Evolutionary conservation across 495 filamentous ascomycete species (phyloP).

Genomic region (Aspergillus carlsbadensis): DNA sequence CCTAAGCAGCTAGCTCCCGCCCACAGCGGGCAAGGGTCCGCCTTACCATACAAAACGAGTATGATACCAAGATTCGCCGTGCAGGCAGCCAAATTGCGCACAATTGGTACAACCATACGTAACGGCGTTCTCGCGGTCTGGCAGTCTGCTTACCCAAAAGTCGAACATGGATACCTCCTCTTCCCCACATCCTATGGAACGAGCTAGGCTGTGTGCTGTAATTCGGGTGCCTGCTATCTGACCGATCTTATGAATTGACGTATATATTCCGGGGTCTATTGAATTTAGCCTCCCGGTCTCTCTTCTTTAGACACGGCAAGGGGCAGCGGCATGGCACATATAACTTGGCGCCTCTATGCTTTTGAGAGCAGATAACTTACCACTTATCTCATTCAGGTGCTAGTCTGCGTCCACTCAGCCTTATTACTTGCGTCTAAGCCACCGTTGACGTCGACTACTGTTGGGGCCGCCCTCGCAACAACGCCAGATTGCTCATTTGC

Average conservation of each 20-base stretch:
- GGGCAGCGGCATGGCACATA: conserved; percentile 10
- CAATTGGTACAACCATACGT: neutral
- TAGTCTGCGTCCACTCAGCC: conserved; percentile 6
- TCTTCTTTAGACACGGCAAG: neutral
- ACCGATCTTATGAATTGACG: conserved; percentile 1
- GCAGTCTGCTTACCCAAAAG: neutral
- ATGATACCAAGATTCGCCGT: neutral
- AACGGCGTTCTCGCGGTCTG: neutral
- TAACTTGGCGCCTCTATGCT: conserved; percentile 4
- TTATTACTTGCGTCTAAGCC: conserved; percentile 10
- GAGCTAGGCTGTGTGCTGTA: neutral
- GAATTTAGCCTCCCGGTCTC: neutral
- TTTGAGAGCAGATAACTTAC: conserved; percentile 1
- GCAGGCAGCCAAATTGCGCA: conserved; percentile 10
- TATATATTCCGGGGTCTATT: conserved; percentile 4
- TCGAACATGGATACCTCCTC: neutral
- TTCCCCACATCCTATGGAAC: conserved; percentile 8
- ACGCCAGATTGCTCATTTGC: conserved; percentile 12
- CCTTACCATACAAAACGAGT: conserved; percentile 4
- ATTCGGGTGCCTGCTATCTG: conserved; percentile 18
- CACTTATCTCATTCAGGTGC: conserved; percentile 9
- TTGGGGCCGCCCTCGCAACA: conserved; percentile 12
- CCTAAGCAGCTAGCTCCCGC: too few species aligned
- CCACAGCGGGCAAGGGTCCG: neutral
- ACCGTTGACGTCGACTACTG: conserved; percentile 17